These are phyloP conservation scores for Erodium texanum DNA, from an alignment of 441 rosid species.

Conservation along the genomic window DNA sequence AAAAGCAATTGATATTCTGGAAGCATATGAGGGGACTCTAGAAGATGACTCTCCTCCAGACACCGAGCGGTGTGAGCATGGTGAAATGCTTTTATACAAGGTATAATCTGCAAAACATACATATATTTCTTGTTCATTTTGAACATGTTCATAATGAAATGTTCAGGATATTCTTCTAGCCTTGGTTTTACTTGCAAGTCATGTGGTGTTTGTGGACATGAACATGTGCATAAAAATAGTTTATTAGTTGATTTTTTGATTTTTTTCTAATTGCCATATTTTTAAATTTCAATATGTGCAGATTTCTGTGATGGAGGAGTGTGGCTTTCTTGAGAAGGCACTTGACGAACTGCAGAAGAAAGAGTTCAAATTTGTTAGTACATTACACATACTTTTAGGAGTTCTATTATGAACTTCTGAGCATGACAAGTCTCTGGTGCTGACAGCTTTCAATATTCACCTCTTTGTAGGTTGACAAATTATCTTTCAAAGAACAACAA, in stretches of 20 bases:
- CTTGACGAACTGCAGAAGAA: slow-evolving; percentile 71
- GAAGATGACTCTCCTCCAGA: slow-evolving; percentile 99
- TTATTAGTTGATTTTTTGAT: not conserved
- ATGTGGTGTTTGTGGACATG: not conserved
- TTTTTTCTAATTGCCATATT: slow-evolving; percentile 10
- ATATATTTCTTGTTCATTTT: not conserved
- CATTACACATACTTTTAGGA: not conserved
- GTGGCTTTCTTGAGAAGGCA: slow-evolving; percentile 56
- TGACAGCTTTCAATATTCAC: slow-evolving; percentile 17
- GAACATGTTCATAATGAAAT: too few species aligned
- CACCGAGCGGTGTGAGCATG: slow-evolving; percentile 88
- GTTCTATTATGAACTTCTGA: not conserved
- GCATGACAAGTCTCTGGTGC: slow-evolving; percentile 13
- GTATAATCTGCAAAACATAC: slow-evolving; percentile 27
- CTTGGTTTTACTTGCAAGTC: not conserved
- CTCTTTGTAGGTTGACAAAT: slow-evolving; percentile 66
- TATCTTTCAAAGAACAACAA: slow-evolving; percentile 79
- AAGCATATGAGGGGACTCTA: slow-evolving; percentile 97
- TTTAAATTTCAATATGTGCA: slow-evolving; percentile 20
- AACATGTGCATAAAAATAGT: not conserved
- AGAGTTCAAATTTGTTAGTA: slow-evolving; percentile 67
- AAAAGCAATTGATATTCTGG: slow-evolving; percentile 96
- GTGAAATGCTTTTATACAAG: slow-evolving; percentile 98
- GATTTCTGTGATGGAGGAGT: slow-evolving; percentile 89
- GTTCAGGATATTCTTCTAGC: not conserved